Percentiles rank a stretch among this genome's conserved stretches.
Conservation (phyloP, 2,329 filamentous ascomycete genomes). For the Fusarium penzigii region DNA sequence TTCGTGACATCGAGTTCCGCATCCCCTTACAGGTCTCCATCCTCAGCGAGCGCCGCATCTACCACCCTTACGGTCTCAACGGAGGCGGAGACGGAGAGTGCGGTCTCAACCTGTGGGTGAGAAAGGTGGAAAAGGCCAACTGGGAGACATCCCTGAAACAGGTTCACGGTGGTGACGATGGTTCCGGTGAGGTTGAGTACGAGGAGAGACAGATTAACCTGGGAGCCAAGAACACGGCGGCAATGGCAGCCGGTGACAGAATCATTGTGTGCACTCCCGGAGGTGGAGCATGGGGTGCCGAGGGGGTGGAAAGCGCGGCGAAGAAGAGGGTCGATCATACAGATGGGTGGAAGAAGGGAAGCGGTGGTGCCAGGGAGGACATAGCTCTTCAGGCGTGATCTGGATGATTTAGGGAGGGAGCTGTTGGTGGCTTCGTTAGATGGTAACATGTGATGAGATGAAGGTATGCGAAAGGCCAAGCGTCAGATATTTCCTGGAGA, state of each 20-base stretch:
- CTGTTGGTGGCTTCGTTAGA: neutral
- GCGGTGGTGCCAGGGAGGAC: slow-evolving; percentile 58
- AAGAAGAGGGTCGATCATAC: slow-evolving; percentile 55
- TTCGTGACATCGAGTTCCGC: slow-evolving; percentile 78
- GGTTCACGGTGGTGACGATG: slow-evolving; percentile 35
- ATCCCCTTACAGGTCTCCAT: slow-evolving; percentile 78
- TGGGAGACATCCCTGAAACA: slow-evolving; percentile 47
- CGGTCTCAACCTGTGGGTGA: slow-evolving; percentile 86
- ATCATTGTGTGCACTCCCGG: slow-evolving; percentile 79
- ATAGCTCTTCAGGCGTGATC: slow-evolving; percentile 55
- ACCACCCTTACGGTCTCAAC: slow-evolving; percentile 69
- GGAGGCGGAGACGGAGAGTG: slow-evolving; percentile 79
- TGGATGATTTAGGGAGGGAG: neutral
- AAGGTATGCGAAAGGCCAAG: neutral
- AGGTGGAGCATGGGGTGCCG: slow-evolving; percentile 73
- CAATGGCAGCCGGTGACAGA: slow-evolving; percentile 73
- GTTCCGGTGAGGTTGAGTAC: slow-evolving; percentile 43
- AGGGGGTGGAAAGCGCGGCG: slow-evolving; percentile 57
- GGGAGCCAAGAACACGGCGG: slow-evolving; percentile 77
- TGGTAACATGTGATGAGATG: neutral
- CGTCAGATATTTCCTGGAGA: too few relatives aligned
- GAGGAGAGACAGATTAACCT: slow-evolving; percentile 68
- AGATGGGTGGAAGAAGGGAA: slow-evolving; percentile 56
- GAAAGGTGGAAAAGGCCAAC: slow-evolving; percentile 63
- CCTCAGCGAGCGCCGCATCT: slow-evolving; percentile 74